Base-by-base conservation (phyloP, 106 monocot species). In the Triglochin maritima region DNA sequence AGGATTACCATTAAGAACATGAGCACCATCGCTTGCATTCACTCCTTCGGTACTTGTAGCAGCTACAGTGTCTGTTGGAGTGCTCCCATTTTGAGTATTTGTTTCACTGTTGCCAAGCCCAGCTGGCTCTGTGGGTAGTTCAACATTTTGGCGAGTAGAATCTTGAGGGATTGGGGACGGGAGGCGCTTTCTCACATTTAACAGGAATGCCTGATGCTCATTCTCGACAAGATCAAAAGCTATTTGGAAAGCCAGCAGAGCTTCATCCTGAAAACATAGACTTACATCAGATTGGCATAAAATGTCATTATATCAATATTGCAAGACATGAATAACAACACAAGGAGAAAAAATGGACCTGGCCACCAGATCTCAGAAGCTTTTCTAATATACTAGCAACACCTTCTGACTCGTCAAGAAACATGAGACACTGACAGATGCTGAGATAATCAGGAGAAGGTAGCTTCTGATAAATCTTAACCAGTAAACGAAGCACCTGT, bases 181-280 rank as follows among this genome's bases (percentile, higher is more conserved):
- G 6, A 92, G 73, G 16, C 66, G 72, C 63, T 89, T 84, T 58
- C 76, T 81, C 44, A 89, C 86, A 71, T 76, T 84, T 46, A 99
- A 66, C 5, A 92, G 77, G 66, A 99, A 99, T 14, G 98, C 98
- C 68, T 99, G 98, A 48, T 88, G 75, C 77, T 99, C 98, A 76
- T 99, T 99, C 74, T 92, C 98, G 43, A 89, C 82, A 0, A 99
- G 89, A 79, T 99, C 98, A 74, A 99, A 99, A 29, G 92, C 88
- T 75, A 99, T 92, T 69, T 99, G 98, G 73, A 84, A 99, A 57
- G 89, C 86, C 61, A 92, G 64, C 44, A 99, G 86, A 57, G 82
- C 89, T 77, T 99, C 92, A 76, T 92, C 98, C 98, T 99, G 82
- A 47, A 78, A 7, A 59, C n/a, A 73, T 64, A 7, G 46, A 64